A percentile compares a stretch with the other conserved stretches of the same genome.
Evolutionary conservation across 2,329 filamentous ascomycete species (phyloP).

Genomic region (Rutstroemia sp.): DNA sequence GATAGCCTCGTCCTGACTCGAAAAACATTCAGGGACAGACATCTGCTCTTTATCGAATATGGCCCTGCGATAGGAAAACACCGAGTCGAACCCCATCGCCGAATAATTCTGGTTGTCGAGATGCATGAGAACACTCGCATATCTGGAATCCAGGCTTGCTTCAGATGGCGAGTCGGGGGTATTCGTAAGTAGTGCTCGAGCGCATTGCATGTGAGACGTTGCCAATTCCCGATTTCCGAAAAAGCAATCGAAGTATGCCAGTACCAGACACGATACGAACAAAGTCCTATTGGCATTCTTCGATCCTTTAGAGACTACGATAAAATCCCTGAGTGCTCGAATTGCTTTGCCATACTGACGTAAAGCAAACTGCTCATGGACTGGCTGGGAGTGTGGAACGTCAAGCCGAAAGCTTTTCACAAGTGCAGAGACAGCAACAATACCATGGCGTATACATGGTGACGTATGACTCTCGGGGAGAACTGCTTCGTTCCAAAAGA

Average conservation of each 20-base stretch:
- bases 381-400: conserved; percentile 3
- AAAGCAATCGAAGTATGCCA: conserved; percentile 24
- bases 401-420: conserved; percentile 12
- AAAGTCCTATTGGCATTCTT: conserved; percentile 9
- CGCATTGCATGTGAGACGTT: conserved; percentile 43
- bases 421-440: conserved; percentile 23
- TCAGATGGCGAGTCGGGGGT: conserved; percentile 17
- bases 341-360: conserved; percentile 24
- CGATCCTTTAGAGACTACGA: conserved; percentile 4
- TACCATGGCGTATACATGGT: conserved; percentile 21
- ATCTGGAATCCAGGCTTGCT: conserved; percentile 39
- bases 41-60: neutral
- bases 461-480: conserved; percentile 15
- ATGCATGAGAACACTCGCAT: conserved; percentile 53
- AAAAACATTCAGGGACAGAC: conserved; percentile 31
- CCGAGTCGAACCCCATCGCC: conserved; percentile 37
- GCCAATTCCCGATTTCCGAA: conserved; percentile 43
- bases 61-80: conserved; percentile 48
- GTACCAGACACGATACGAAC: conserved; percentile 19
- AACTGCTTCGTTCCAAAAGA: conserved; percentile 35
- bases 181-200: conserved; percentile 20
- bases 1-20: conserved; percentile 22
- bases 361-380: conserved; percentile 21
- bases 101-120: conserved; percentile 41
- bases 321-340: conserved; percentile 17